phyloP scores from a whole-genome alignment of 2,329 filamentous ascomycete species.

The Ophiobolus disseminans region DNA sequence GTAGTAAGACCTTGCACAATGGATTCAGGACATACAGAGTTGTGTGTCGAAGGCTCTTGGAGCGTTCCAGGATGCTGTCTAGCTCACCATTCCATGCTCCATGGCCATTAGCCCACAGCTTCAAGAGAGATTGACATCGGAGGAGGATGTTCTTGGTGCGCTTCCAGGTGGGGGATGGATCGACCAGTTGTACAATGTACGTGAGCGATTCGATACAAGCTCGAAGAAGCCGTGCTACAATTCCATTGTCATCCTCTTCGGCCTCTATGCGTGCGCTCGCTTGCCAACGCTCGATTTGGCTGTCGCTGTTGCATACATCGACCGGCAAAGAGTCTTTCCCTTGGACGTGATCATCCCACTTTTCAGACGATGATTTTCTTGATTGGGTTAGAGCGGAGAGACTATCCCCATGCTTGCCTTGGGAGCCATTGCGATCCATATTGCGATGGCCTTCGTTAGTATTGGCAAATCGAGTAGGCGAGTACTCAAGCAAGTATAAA shows the following conservation, averaged over 20 bases:
- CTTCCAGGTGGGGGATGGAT: not conserved
- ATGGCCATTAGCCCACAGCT: constrained; percentile 28
- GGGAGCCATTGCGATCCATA: too few relatives aligned
- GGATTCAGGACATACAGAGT: constrained; percentile 18
- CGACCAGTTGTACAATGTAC: not conserved
- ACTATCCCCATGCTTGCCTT: too few relatives aligned
- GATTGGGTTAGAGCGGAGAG: too few relatives aligned
- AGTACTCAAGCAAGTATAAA: too few relatives aligned
- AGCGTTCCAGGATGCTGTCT: constrained; percentile 22
- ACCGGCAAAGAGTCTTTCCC: too few relatives aligned
- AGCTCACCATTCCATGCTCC: constrained; percentile 14
- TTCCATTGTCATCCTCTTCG: constrained; percentile 4
- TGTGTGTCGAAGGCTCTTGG: constrained; percentile 16
- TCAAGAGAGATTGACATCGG: constrained; percentile 16
- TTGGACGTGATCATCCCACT: too few relatives aligned
- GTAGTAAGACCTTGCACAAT: constrained; percentile 13
- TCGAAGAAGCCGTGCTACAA: constrained; percentile 10
- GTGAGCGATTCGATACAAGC: constrained; percentile 10
- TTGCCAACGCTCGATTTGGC: constrained; percentile 9
- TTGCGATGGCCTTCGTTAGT: too few relatives aligned
- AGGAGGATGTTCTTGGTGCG: constrained; percentile 10
- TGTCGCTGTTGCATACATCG: not conserved
- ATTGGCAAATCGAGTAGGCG: too few relatives aligned
- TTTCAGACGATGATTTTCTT: too few relatives aligned
- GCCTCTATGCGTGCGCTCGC: not conserved